Evolutionary conservation across 2,329 filamentous ascomycete genomes (phyloP), one percentile per base, ranked within the genome.

Genomic region (Incumbomyces lentus): DNA sequence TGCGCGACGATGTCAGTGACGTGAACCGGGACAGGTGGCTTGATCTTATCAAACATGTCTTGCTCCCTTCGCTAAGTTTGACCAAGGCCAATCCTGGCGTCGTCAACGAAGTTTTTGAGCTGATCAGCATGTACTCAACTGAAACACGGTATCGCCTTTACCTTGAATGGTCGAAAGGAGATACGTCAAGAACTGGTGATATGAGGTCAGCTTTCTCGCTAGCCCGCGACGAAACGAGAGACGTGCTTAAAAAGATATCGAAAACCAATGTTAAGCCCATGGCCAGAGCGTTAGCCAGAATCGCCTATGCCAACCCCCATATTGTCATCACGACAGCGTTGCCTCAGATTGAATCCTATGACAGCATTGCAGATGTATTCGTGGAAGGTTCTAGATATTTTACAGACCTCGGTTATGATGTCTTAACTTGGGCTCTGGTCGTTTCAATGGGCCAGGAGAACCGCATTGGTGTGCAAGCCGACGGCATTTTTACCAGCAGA

Each of bases 371-470:
- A 47, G 86, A 95, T 51, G 86, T 87, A 4, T 86, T 98, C 51
- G 89, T 96, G 12, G 88, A 95, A 61, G 95, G 89, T 59, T 88
- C 86, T 33, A 83, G 86, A 58, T 95, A 95, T 62, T 95, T 96
- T 57, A 95, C 90, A 1, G 81, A 86, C 46, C 70, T 98, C 32
- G 90, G 86, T 0, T 95, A 95, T 61, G 92, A 98, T 63, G 86
- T 95, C 29, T 72, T 98, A 37, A 85, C 87, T 2, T 98, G 90
- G 88, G 86, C 87, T 16, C 71, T 98, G 37, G 79, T 98, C 65
- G 93, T 81, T 59, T 74, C 76, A 8, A 70, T 84, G 50, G 73
- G 75, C 26, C 74, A 74, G 37, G 71, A 73, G 35, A 74, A 74
- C 32, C 70, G 78, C 53, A 72, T 72, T 4, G 33, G 42, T 30